Base-by-base conservation (phyloP, 192 early-diverging fungal species). In the Umbelopsis isabellina region DNA sequence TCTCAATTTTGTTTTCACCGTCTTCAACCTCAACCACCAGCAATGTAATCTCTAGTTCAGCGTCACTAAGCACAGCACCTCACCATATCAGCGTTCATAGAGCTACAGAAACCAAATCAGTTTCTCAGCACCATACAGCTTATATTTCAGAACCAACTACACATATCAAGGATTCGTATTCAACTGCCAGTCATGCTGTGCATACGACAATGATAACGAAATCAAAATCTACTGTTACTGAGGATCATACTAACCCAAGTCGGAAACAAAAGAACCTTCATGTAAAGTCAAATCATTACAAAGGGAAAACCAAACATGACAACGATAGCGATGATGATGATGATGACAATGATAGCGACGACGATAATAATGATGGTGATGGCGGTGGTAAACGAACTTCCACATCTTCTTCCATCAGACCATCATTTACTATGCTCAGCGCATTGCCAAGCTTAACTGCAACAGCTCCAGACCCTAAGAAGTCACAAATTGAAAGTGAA, bases 401-500 rank as follows among this genome's bases (percentile, higher is more conserved):
- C 13, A 41, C 37, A 11, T 41, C 46, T 21, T n/a, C 52, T 4
- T 9, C 20, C 9, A 3, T 46, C 4, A 20, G 20, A 0, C 11
- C 46, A 7, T 70, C 69, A 12, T 22, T 10, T 49, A 67, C 66
- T 33, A 18, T 33, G 3, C 46, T 21, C 47, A 15, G 11, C 12
- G 9, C 47, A 5, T 10, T 49, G 18, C 46, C 10, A 22, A 25
- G 3, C 27, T 44, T 49, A 22, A 23, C 41, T 35, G 50, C 27
- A 33, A 27, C 22, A 27, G 22, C 25, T 27, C 61, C 27, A 49
- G 25, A 12, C 23, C 69, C 16, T 49, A 70, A 55, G 51, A 48
- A 46, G 41, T 69, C 23, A 23, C 52, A 25, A 13, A 35, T 16
- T 21, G 33, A 30, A 53, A 73, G 41, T 4, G 65, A 67, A 48